Base-by-base conservation (phyloP, 768 basidiomycete genomes). In the Neoboletus brunneissimus region DNA sequence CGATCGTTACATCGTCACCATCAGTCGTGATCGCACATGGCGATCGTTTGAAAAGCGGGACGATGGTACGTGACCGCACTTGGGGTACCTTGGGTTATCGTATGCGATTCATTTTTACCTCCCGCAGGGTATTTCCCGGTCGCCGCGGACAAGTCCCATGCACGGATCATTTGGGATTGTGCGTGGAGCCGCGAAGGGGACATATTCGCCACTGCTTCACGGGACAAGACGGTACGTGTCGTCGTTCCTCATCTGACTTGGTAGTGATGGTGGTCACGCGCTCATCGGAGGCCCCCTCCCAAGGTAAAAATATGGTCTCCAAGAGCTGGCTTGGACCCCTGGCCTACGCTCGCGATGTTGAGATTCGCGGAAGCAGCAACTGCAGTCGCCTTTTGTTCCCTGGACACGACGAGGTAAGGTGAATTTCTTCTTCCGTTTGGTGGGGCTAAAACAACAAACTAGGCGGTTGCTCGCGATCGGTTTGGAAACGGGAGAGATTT, bases 91-190 rank as follows among this genome's bases (percentile, higher is more conserved):
- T 25, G 38, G 22, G 20, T 35, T 18, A n/a, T n/a, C 22, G 53
- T 58, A 27, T 1, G 20, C 35, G 45, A 46, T 31, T 10, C n/a
- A 58, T 23, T 20, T 38, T 8, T n/a, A 8, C 23, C 34, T 5
- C 5, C 20, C 2, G 22, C 55, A 82, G 91, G 82, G 1, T 94
- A 85, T 67, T 59, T 76, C 9, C 84, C 86, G 3, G 64, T 86
- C 22, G 82, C 83, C 5, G 79, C 82, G 16, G 85, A 94, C 55
- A 96, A 91, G 73, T 86, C 91, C 0, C 97, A 98, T 71, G 81
- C 82, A 1, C 82, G 97, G 38, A 97, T 99, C 65, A 89, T 99
- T 35, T 95, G 97, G 94, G 97, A 98, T 69, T 91, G 90, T 65
- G 83, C 86, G 15, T 99, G 95, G 94, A 79, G 89, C 1, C 66